A percentile compares a stretch with the other conserved stretches of the same genome.
phyloP scores from a whole-genome alignment of 2,329 filamentous ascomycete genomes.

The Claviceps citrina region DNA sequence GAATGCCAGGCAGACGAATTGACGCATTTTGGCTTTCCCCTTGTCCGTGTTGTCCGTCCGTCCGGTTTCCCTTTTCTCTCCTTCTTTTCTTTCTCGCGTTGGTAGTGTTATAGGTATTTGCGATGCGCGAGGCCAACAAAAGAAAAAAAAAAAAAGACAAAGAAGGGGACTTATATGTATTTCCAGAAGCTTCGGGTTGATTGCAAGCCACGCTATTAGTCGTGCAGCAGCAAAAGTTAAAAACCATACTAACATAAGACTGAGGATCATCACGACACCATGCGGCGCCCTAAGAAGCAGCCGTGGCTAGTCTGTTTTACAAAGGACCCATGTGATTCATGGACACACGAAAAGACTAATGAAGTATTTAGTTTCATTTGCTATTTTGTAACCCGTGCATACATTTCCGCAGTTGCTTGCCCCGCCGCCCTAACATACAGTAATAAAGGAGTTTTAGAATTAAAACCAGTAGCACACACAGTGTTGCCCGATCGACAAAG shows the following conservation, averaged over 20 bases:
- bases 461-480: slow-evolving; percentile 3
- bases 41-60: background rate
- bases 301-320: background rate
- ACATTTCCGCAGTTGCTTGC: slow-evolving; percentile 2
- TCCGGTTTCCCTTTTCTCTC: no score
- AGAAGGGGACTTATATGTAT: background rate
- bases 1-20: background rate
- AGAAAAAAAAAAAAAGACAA: no score
- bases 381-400: slow-evolving; percentile 5
- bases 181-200: background rate
- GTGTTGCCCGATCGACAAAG: background rate
- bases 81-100: no score
- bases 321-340: background rate
- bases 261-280: background rate
- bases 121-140: no score
- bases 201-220: background rate
- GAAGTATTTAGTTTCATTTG: background rate
- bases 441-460: slow-evolving; percentile 4
- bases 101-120: background rate
- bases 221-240: background rate
- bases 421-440: background rate
- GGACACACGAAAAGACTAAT: background rate
- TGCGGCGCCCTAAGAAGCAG: no score
- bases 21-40: background rate
- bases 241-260: background rate